Evolutionary conservation across 495 filamentous ascomycete genomes (phyloP), one percentile per base, ranked within the genome.

Genomic region (Articulospora tetracladia): DNA sequence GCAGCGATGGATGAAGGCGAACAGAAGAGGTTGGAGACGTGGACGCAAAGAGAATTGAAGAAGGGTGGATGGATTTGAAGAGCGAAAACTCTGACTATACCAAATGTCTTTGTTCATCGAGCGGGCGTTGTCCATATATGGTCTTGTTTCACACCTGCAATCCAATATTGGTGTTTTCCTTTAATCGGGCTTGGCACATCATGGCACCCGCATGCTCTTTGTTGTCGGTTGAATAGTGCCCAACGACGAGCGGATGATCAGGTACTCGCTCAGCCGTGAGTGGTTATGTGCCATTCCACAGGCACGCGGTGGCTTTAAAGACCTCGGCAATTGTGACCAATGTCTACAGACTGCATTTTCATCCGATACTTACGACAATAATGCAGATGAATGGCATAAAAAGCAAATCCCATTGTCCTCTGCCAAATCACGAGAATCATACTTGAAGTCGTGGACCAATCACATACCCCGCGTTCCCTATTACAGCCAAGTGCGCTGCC

Each of bases 11-110:
- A 71, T 56, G 46, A 67, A 25, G 57, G 59, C 28, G 70, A 72
- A 17, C 73, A 70, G 15, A 57, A 72, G 69, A 74, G 58, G 26
- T 62, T 65, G 39, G 58, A 66, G 53, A 22, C 66, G 53, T 58
- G 62, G 48, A 61, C 55, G 13, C 68, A 70, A 47, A 27, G 70
- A 52, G 55, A 27, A 65, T 17, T 74, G 55, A 78, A 78, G 66
- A 62, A 69, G 44, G 41, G 69, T 34, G 66, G 68, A 50, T 69
- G 73, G 48, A 70, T 67, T 0, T 50, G 47, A 44, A 48, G n/a
- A n/a, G n/a, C n/a, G n/a, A n/a, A n/a, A n/a, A n/a, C n/a, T n/a
- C 44, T 20, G 44, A 8, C 15, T 48, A n/a, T 48, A 6, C 22
- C 15, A 20, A 20, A 48, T 10, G 7, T 48, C 15, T 34, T 34